These are phyloP conservation scores for Phaffia australis DNA, from an alignment of 768 basidiomycete species.

Conservation along the genomic window DNA sequence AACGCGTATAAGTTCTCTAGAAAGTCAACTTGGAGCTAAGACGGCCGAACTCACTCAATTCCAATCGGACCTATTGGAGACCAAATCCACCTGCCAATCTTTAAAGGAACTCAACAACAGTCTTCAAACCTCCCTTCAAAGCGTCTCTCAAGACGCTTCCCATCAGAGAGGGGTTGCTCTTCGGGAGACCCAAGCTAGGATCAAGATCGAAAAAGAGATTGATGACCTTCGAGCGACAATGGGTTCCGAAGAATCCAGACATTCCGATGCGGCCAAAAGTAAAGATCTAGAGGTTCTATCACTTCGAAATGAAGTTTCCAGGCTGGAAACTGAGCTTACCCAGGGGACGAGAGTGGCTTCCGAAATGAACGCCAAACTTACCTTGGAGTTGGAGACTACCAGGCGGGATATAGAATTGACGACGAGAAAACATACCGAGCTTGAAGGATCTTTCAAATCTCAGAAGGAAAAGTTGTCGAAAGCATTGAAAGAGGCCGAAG, in stretches of 20 bases:
- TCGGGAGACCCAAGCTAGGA: conserved; percentile 29
- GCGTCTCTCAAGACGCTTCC: conserved; percentile 46
- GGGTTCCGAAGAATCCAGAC: conserved; percentile 70
- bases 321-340: conserved; percentile 57
- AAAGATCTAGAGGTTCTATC: conserved; percentile 71
- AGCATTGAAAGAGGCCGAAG: conserved; percentile 45
- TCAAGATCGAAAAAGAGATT: conserved; percentile 64
- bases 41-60: conserved; percentile 16
- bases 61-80: conserved; percentile 5
- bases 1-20: conserved; percentile 65
- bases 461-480: conserved; percentile 42
- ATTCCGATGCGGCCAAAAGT: conserved; percentile 72
- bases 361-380: conserved; percentile 61
- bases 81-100: no score
- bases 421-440: conserved; percentile 51
- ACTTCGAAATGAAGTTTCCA: conserved; percentile 53
- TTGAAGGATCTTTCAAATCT: conserved; percentile 32
- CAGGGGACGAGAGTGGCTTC: conserved; percentile 53
- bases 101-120: conserved; percentile 4
- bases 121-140: conserved; percentile 15
- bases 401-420: conserved; percentile 52
- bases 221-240: conserved; percentile 81
- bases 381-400: conserved; percentile 60
- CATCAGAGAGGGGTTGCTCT: conserved; percentile 29
- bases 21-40: conserved; percentile 61